phyloP scores from a whole-genome alignment of 495 filamentous ascomycete species.

The Amniculicola lignicola region DNA sequence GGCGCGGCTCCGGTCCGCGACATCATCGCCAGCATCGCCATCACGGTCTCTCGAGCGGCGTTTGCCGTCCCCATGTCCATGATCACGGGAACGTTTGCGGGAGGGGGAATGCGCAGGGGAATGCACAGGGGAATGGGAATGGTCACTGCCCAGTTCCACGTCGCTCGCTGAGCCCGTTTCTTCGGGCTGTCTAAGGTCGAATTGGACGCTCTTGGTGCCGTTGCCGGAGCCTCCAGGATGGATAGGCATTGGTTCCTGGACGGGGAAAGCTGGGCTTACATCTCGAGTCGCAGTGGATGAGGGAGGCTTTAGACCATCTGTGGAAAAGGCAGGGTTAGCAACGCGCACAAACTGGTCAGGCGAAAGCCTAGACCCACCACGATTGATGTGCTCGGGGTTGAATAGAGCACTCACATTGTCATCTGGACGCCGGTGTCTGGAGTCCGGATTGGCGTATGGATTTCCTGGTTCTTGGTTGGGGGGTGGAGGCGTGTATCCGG shows the following conservation, averaged over 20 bases:
- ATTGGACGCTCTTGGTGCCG: constrained; percentile 31
- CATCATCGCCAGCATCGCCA: constrained; percentile 7
- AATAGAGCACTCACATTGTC: constrained; percentile 44
- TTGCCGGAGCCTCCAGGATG: too few relatives aligned
- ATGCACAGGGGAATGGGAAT: too few relatives aligned
- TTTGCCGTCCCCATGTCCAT: neutral
- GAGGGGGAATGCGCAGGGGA: too few relatives aligned
- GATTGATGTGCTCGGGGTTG: constrained; percentile 22
- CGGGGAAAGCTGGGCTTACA: too few relatives aligned
- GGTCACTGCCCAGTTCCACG: too few relatives aligned
- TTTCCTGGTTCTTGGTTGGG: constrained; percentile 17
- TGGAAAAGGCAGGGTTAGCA: neutral
- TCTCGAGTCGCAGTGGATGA: too few relatives aligned
- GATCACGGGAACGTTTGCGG: too few relatives aligned
- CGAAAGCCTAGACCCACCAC: constrained; percentile 31
- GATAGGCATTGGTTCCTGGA: too few relatives aligned
- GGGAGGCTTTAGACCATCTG: constrained; percentile 24
- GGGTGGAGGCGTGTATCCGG: constrained; percentile 25
- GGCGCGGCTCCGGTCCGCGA: constrained; percentile 2
- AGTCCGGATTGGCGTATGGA: constrained; percentile 29
- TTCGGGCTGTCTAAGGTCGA: constrained; percentile 33
- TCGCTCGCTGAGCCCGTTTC: neutral
- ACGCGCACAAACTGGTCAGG: constrained; percentile 4
- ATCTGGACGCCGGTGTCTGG: constrained; percentile 31
- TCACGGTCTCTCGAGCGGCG: neutral